Conservation (phyloP, 2,329 filamentous ascomycete genomes). For the Chrysosporium keratinophilum region DNA sequence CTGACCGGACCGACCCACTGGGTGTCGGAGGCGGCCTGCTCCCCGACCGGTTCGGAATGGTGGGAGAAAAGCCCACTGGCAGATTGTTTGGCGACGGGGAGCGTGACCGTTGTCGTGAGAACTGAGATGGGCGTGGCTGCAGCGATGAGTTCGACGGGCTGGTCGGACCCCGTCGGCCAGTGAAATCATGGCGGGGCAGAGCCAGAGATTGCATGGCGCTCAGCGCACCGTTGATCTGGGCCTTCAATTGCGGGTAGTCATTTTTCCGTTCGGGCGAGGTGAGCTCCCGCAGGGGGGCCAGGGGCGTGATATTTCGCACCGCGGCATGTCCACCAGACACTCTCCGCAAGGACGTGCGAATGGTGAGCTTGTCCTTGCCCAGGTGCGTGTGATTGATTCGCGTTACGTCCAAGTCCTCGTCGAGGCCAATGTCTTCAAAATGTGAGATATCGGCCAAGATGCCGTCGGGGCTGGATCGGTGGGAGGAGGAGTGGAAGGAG, state of each 20-base stretch:
- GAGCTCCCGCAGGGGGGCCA: conserved; percentile 20
- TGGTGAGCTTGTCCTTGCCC: conserved; percentile 24
- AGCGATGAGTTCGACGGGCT: conserved; percentile 19
- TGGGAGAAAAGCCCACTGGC: conserved; percentile 6
- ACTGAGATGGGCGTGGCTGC: conserved; percentile 16
- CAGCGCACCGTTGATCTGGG: conserved; percentile 17
- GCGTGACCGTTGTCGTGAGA: conserved; percentile 13
- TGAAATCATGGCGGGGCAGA: conserved; percentile 20
- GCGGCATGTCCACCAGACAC: conserved; percentile 23
- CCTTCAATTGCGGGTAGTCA: conserved; percentile 9
- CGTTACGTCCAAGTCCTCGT: conserved; percentile 49
- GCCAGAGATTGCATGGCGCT: conserved; percentile 20
- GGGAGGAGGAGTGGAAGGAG: conserved; percentile 69
- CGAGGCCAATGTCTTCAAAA: conserved; percentile 88
- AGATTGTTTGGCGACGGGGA: conserved; percentile 14
- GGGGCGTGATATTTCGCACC: conserved; percentile 16
- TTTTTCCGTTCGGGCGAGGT: conserved; percentile 14
- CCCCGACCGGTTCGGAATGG: conserved; percentile 15
- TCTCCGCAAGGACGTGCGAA: conserved; percentile 15
- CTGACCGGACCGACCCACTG: conserved; percentile 24
- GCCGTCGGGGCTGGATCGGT: conserved; percentile 57
- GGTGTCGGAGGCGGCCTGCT: conserved; percentile 22
- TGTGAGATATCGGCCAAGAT: conserved; percentile 63
- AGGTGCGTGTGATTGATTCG: conserved; percentile 29
- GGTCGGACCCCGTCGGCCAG: conserved; percentile 7